Conservation (phyloP, 495 filamentous ascomycete species). For the Halenospora varia region DNA sequence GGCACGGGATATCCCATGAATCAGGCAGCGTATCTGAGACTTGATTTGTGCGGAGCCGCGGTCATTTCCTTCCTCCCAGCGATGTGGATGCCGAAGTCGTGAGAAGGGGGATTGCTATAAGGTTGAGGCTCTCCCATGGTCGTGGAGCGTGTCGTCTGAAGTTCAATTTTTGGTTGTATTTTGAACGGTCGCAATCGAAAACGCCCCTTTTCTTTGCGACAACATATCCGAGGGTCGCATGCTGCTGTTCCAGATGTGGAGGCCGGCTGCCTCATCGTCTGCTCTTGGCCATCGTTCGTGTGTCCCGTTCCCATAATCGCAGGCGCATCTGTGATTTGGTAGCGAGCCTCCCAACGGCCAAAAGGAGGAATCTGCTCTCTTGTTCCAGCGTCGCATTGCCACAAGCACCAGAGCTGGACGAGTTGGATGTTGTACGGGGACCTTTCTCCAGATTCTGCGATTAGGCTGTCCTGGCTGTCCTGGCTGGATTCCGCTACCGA, state of each 20-base stretch:
- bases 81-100: not conserved
- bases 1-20: slow-evolving; percentile 5
- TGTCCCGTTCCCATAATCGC: not conserved
- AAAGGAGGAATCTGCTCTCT: not conserved
- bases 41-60: not conserved
- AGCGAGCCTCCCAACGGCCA: not conserved
- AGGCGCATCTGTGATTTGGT: not conserved
- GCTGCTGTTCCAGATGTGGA: not conserved
- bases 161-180: no score
- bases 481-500: not conserved
- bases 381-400: not conserved
- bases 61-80: not conserved
- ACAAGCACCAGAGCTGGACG: not conserved
- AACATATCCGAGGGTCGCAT: not conserved
- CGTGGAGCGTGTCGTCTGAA: not conserved
- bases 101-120: not conserved
- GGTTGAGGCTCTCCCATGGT: not conserved
- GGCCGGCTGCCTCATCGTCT: not conserved
- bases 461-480: no score
- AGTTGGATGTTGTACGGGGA: not conserved
- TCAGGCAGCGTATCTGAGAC: slow-evolving; percentile 4
- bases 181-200: no score
- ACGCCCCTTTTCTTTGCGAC: not conserved
- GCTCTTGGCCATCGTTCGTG: not conserved
- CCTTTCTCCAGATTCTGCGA: not conserved